Evolutionary conservation across 768 basidiomycete genomes (phyloP).

Genomic region (Arthromyces matolae): DNA sequence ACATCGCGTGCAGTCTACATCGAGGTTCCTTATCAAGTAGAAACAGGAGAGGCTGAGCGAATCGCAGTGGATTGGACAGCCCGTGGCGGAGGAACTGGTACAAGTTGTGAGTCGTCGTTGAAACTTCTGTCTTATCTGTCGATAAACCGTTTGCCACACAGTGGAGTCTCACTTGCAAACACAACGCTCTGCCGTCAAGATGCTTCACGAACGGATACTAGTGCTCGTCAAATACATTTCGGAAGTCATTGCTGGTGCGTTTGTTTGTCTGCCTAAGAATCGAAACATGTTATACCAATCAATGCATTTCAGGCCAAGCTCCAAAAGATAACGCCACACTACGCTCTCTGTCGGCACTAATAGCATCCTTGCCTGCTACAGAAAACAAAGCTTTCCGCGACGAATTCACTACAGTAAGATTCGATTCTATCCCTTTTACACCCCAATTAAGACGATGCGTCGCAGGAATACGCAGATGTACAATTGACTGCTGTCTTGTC

Average conservation of each 20-base stretch:
- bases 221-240: slow-evolving; percentile 85
- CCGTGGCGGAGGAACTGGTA: slow-evolving; percentile 78
- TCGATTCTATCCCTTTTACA: not conserved
- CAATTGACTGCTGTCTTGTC: slow-evolving; percentile 89
- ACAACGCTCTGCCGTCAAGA: slow-evolving; percentile 92
- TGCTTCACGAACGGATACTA: slow-evolving; percentile 89
- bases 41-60: slow-evolving; percentile 97
- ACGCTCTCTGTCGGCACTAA: slow-evolving; percentile 78
- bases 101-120: slow-evolving; percentile 56
- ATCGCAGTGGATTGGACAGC: slow-evolving; percentile 98
- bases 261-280: not conserved
- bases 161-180: slow-evolving; percentile 90
- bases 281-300: slow-evolving; percentile 10
- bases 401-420: slow-evolving; percentile 79
- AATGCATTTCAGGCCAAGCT: slow-evolving; percentile 52
- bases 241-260: slow-evolving; percentile 65
- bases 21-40: slow-evolving; percentile 82
- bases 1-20: slow-evolving; percentile 77
- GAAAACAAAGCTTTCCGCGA: slow-evolving; percentile 79
- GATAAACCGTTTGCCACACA: slow-evolving; percentile 27
- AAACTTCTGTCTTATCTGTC: not conserved
- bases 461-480: slow-evolving; percentile 92
- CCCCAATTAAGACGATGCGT: not conserved
- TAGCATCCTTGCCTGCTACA: slow-evolving; percentile 85
- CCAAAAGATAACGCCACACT: slow-evolving; percentile 75